A percentile compares a stretch with the other conserved stretches of the same genome.
Conservation (phyloP, 345 rosid species). For the Turnera subulata region DNA sequence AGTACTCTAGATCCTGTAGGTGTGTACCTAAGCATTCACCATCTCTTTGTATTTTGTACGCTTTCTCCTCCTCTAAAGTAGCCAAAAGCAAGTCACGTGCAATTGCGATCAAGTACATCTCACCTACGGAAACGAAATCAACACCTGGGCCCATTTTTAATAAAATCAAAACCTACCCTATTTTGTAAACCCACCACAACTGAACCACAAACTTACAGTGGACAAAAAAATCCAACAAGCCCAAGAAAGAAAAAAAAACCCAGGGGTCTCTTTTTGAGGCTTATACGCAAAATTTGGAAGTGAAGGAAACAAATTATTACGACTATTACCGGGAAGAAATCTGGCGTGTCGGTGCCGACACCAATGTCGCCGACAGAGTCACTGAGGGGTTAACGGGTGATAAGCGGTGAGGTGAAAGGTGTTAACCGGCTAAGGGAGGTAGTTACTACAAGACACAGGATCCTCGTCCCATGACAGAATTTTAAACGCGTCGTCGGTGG, state of each 20-base stretch:
- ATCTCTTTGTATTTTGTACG: too few species aligned
- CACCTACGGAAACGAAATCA: constrained; percentile 13
- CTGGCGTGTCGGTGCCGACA: constrained; percentile 62
- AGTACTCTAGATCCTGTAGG: too few species aligned
- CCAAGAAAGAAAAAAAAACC: too few species aligned
- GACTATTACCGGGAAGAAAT: constrained; percentile 23
- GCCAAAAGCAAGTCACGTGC: constrained; percentile 17
- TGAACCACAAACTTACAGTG: too few species aligned
- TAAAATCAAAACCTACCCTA: too few species aligned
- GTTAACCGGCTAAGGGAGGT: constrained; percentile 24
- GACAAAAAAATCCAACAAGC: too few species aligned
- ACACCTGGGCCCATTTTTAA: constrained; percentile 2
- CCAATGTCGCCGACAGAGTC: constrained; percentile 25
- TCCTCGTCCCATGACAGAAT: too few species aligned
- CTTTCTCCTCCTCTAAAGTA: too few species aligned
- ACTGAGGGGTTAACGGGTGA: constrained; percentile 26
- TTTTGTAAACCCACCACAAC: too few species aligned
- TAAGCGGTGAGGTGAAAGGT: not conserved
- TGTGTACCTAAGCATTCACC: too few species aligned
- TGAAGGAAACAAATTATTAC: not conserved
- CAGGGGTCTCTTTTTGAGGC: constrained; percentile 8
- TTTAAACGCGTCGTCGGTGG: constrained; percentile 42
- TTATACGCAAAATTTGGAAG: not conserved
- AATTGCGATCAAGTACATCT: constrained; percentile 21
- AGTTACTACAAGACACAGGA: too few species aligned